Percentiles rank a stretch among this genome's conserved stretches.
phyloP scores from a whole-genome alignment of 2,329 filamentous ascomycete species.

The Ceratocystis papillata region DNA sequence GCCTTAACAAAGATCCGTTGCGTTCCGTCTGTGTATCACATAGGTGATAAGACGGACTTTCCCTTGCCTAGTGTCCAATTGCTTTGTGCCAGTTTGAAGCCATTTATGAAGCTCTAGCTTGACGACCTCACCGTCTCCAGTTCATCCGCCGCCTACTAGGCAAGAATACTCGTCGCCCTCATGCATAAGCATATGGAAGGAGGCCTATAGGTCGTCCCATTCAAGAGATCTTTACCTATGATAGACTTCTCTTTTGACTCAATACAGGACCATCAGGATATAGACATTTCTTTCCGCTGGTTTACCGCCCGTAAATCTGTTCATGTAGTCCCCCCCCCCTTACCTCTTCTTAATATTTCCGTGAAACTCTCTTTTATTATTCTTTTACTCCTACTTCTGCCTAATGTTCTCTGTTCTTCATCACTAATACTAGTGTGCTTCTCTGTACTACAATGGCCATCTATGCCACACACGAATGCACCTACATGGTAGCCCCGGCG shows the following conservation, averaged over 20 bases:
- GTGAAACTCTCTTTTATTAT: background rate
- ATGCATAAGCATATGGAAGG: too few relatives aligned
- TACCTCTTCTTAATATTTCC: background rate
- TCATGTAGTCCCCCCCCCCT: too few relatives aligned
- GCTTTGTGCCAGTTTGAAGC: background rate
- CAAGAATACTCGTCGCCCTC: background rate
- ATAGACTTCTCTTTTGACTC: too few relatives aligned
- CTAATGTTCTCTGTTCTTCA: background rate
- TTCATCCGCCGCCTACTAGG: background rate
- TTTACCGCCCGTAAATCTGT: too few relatives aligned
- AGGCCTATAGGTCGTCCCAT: too few relatives aligned
- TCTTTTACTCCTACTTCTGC: background rate
- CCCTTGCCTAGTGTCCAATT: background rate
- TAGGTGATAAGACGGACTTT: conserved; percentile 2
- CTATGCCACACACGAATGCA: background rate
- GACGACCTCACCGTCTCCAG: background rate
- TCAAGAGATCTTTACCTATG: too few relatives aligned
- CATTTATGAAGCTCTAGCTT: background rate
- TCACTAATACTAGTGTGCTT: background rate
- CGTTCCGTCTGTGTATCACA: background rate
- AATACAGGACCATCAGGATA: too few relatives aligned
- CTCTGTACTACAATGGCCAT: background rate
- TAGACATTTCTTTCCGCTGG: too few relatives aligned
- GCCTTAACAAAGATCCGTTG: conserved; percentile 11
- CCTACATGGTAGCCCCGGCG: background rate